Evolutionary conservation across 345 rosid species (phyloP).

Genomic region (Microthlaspi erraticum): DNA sequence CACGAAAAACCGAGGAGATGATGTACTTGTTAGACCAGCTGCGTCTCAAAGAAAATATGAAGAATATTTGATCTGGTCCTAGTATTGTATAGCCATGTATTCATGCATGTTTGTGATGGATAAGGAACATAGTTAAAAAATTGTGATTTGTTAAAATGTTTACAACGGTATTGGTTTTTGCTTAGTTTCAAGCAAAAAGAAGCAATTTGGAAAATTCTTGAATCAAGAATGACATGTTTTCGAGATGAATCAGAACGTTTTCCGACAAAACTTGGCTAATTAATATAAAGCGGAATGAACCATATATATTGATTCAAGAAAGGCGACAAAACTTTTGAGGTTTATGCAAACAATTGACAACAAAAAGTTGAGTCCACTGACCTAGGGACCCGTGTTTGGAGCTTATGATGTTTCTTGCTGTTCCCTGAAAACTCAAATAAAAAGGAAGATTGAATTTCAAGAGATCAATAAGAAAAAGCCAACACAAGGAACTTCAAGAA

Average conservation of each 20-base stretch:
- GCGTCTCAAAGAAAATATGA: not conserved
- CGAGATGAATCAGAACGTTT: not conserved
- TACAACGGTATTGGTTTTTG: slow-evolving; percentile 9
- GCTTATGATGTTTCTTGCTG: slow-evolving; percentile 50
- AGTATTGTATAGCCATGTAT: not conserved
- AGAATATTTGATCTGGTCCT: not conserved
- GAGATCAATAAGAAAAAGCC: slow-evolving; percentile 3
- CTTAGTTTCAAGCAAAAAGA: not conserved
- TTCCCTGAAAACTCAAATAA: slow-evolving; percentile 48
- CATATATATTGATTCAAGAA: slow-evolving; percentile 27
- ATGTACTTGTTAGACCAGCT: slow-evolving; percentile 4
- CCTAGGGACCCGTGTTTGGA: slow-evolving; percentile 60
- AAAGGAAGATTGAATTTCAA: slow-evolving; percentile 4
- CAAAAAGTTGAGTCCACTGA: slow-evolving; percentile 37
- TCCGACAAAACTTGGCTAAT: not conserved
- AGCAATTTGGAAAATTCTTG: not conserved
- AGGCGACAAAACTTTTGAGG: not conserved
- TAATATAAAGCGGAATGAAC: not conserved
- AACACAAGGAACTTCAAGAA: slow-evolving; percentile 1
- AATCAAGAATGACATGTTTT: not conserved
- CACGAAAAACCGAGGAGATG: slow-evolving; percentile 11
- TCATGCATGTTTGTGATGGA: slow-evolving; percentile 8
- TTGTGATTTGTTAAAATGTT: not conserved
- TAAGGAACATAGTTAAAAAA: slow-evolving; percentile 11
- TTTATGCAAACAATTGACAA: not conserved